Evolutionary conservation across 768 basidiomycete genomes (phyloP), one percentile per base, ranked within the genome.

Genomic region (Hemileccinum rubropunctum): DNA sequence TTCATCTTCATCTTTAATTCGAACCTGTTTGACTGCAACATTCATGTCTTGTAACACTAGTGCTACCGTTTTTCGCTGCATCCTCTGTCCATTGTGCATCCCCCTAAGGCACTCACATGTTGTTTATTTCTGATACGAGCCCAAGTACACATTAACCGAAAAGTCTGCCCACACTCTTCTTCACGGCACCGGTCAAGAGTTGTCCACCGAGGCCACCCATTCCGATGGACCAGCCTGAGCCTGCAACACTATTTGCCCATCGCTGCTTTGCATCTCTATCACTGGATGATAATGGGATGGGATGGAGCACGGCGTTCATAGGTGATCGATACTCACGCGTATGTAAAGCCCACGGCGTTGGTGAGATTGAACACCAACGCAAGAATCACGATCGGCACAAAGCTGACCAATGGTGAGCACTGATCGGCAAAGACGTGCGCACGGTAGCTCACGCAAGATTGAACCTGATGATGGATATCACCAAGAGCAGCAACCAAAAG

Each of bases 301-400:
- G 52, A 18, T 14, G 45, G 46, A 23, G 38, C 49, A 42, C 37
- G 39, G 27, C 23, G 20, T 48, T 42, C 36, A 34, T 52, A 41
- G 6, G 32, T 13, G 48, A 57, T 51, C 28, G 17, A 48, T 18
- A 75, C 85, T 62, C 67, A 91, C 91, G 88, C 91, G 63, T 92
- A 98, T 42, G 94, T 97, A 73, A 98, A 98, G 11, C 95, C 95
- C 45, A 98, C 75, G n/a, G 86, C 90, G 58, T 98, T 98, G 9
- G 91, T 93, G 45, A 93, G 63, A 67, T 99, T 98, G 80, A 99
- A 98, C 33, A 98, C 88, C 42, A 98, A 76, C 1, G 97, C 97
- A 32, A 99, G 83, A 35, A 86, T 68, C 47, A 98, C 94, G 58
- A 98, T 98, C 8, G 97, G 97, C 53, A 98, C 75, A 70, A 95